Base-by-base conservation (phyloP, 1,284 basidiomycete genomes). In the Singerocomus inundabilis region DNA sequence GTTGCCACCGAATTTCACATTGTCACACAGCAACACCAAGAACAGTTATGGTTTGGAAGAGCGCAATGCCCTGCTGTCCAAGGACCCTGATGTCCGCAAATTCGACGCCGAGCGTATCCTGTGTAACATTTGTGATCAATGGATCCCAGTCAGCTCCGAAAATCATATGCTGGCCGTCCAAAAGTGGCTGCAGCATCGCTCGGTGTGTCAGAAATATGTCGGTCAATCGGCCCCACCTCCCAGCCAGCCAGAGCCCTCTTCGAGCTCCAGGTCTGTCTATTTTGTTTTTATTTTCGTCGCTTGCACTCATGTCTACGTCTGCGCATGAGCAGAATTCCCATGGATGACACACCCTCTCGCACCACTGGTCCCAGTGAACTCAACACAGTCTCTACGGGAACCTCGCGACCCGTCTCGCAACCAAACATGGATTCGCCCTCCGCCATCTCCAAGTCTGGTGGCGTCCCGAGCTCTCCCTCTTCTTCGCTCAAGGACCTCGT, bases 31-130 rank as follows among this genome's bases (percentile, higher is more conserved):
- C 30, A 78, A 72, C 54, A 73, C 56, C 28, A 67, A 78, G 60
- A 79, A 80, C 57, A 71, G 71, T 1, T 78, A 78, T 54, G 79
- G 80, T 3, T 70, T 79, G 47, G 81, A 83, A 37, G 81, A 85
- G 57, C 76, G 81, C 50, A 80, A 77, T 55, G 68, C 75, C 0
- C 56, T 79, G 26, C 76, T 88, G 49, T 68, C 77, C 25, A 79
- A 79, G 39, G 86, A 89, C 60, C 78, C 81, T 1, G 77, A 82
- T 54, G 77, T 85, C 15, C 77, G 83, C 56, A 84, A 86, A 58
- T 84, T 84, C 61, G 85, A 89, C 47, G 73, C 78, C 5, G 84
- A 88, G 56, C 78, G 85, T 15, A 74, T 87, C 0, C 71, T 86
- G 0, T 89, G 86, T 59, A 79, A 78, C 49, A 70, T 76, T 38